Conservation (phyloP, 192 early-diverging fungal species). For the Podila verticillata region DNA sequence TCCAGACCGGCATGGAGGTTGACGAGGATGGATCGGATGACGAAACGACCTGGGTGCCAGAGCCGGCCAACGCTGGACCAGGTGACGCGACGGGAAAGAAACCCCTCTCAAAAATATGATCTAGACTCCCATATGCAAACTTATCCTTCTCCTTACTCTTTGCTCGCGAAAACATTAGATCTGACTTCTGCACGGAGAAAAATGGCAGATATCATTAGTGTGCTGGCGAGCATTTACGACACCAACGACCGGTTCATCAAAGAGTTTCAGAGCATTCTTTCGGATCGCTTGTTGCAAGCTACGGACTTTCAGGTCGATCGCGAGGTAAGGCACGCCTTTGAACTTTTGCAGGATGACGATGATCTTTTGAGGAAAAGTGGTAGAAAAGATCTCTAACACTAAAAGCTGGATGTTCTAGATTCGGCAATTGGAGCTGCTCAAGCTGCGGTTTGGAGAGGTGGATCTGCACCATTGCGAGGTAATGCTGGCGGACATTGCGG, state of each 20-base stretch:
- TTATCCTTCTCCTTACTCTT: background rate
- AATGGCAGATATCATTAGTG: conserved; percentile 71
- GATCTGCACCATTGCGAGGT: conserved; percentile 77
- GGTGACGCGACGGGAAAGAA: conserved; percentile 8
- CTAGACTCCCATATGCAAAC: background rate
- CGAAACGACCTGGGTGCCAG: conserved; percentile 65
- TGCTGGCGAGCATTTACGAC: conserved; percentile 77
- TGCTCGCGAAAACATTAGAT: conserved; percentile 45
- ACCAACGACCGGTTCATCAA: conserved; percentile 72
- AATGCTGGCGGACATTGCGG: conserved; percentile 83
- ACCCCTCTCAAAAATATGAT: too few species aligned
- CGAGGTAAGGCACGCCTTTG: conserved; percentile 54
- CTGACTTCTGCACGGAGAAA: conserved; percentile 34
- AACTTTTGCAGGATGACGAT: too few species aligned
- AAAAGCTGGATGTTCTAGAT: conserved; percentile 39
- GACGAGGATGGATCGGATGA: conserved; percentile 63
- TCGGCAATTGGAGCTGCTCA: conserved; percentile 77
- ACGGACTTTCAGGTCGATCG: conserved; percentile 60
- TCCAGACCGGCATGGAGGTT: conserved; percentile 49
- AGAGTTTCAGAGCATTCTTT: conserved; percentile 74
- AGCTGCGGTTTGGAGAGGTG: conserved; percentile 72
- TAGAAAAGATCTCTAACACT: too few species aligned
- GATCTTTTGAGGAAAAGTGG: too few species aligned
- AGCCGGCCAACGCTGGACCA: conserved; percentile 68
- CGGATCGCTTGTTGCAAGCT: conserved; percentile 57